Percentiles rank a stretch among this genome's conserved stretches.
Evolutionary conservation across 116 monocot genomes (phyloP).

Genomic region (Posidonia oceanica): DNA sequence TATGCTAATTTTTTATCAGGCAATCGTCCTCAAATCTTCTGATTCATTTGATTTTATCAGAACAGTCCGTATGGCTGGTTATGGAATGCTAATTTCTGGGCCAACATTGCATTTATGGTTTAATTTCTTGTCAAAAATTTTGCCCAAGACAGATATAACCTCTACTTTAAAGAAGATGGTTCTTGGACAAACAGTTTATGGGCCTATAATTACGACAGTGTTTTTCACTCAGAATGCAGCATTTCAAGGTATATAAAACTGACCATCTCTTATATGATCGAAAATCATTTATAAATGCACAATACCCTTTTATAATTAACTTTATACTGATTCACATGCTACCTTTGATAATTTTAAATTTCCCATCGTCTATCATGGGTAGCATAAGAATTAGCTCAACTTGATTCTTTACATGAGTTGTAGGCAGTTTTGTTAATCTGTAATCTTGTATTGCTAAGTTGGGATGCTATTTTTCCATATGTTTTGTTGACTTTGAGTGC

Average conservation of each 20-base stretch:
- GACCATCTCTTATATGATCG: not conserved
- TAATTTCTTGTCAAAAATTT: slow-evolving; percentile 70
- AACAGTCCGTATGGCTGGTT: slow-evolving; percentile 81
- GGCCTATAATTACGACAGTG: slow-evolving; percentile 60
- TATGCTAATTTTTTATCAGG: slow-evolving; percentile 24
- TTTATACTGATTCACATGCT: too few species aligned
- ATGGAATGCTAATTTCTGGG: slow-evolving; percentile 77
- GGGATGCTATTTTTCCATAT: too few species aligned
- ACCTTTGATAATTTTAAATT: too few species aligned
- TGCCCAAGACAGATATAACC: slow-evolving; percentile 69
- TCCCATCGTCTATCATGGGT: too few species aligned
- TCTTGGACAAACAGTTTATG: slow-evolving; percentile 72
- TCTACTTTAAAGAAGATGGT: slow-evolving; percentile 87
- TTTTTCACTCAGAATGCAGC: slow-evolving; percentile 92
- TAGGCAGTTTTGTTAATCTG: too few species aligned
- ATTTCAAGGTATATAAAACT: slow-evolving; percentile 49
- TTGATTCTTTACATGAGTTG: too few species aligned
- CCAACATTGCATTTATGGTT: slow-evolving; percentile 94
- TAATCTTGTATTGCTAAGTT: too few species aligned
- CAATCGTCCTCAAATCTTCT: slow-evolving; percentile 33
- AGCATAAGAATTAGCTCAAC: too few species aligned
- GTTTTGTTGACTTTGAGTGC: too few species aligned
- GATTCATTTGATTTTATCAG: slow-evolving; percentile 56
- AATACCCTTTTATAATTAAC: too few species aligned
- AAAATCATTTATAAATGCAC: not conserved